These are phyloP conservation scores for Chenopodium formosanum DNA, from an alignment of 148 eudicot genomes.

Conservation along the genomic window DNA sequence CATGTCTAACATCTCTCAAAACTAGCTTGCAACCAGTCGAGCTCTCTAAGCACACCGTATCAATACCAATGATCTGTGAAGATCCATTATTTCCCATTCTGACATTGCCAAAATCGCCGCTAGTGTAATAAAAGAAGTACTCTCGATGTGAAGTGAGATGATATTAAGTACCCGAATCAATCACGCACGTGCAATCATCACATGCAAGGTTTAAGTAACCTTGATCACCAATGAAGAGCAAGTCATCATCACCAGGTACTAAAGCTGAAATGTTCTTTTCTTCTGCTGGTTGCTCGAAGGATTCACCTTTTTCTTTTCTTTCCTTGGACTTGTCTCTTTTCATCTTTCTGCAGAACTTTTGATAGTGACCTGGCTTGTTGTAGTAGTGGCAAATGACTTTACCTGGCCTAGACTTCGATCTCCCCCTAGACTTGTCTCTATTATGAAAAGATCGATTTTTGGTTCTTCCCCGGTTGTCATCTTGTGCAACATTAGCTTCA, in stretches of 20 bases:
- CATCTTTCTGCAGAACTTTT: neutral
- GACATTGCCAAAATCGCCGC: slow-evolving; percentile 14
- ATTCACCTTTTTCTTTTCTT: neutral
- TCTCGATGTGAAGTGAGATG: slow-evolving; percentile 11
- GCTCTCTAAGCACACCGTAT: neutral
- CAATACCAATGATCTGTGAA: slow-evolving; percentile 5
- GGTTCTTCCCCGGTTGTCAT: neutral
- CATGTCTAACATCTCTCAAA: slow-evolving; percentile 13
- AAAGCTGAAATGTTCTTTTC: neutral
- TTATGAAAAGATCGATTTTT: neutral
- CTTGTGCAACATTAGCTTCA: neutral
- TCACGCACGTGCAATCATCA: slow-evolving; percentile 8
- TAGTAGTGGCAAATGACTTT: neutral
- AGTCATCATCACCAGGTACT: neutral
- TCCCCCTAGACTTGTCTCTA: slow-evolving; percentile 3
- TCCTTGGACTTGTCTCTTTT: neutral
- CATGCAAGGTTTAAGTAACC: slow-evolving; percentile 5
- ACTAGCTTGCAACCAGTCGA: neutral
- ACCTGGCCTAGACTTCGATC: slow-evolving; percentile 3
- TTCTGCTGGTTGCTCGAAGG: neutral
- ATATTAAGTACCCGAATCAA: slow-evolving; percentile 1
- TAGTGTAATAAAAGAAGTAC: slow-evolving; percentile 11
- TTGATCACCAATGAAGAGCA: neutral
- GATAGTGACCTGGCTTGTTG: neutral
- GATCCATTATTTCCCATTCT: slow-evolving; percentile 21